These are phyloP conservation scores for Gastrodia elata DNA, from an alignment of 106 monocot species.

Conservation along the genomic window DNA sequence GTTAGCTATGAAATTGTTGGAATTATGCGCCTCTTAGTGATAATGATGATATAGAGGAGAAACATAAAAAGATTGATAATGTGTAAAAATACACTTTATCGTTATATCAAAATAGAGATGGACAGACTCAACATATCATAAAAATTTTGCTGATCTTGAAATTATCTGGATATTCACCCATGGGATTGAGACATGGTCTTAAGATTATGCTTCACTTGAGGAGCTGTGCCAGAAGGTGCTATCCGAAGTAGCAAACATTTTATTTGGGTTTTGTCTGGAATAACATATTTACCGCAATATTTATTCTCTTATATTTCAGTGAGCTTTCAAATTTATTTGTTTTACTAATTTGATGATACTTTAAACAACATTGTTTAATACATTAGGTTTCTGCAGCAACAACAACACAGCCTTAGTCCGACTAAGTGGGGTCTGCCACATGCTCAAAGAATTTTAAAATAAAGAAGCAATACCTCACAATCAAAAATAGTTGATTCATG, in stretches of 20 bases:
- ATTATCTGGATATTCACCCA: not conserved
- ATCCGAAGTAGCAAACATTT: not conserved
- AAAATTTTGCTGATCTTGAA: not conserved
- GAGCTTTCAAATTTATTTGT: not conserved
- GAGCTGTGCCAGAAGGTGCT: not conserved
- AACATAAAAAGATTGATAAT: not conserved
- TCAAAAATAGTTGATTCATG: too few relatives aligned
- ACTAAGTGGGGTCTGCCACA: too few relatives aligned
- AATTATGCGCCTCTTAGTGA: not conserved
- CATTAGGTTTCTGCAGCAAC: too few relatives aligned
- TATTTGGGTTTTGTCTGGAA: not conserved
- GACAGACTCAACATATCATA: not conserved
- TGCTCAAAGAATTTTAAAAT: too few relatives aligned
- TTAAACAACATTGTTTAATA: not conserved
- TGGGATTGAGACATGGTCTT: not conserved
- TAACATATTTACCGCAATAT: not conserved
- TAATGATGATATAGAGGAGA: not conserved
- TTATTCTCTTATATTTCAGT: not conserved
- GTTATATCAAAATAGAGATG: not conserved
- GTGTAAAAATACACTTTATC: not conserved
- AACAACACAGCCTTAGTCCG: too few relatives aligned
- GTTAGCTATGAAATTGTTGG: not conserved
- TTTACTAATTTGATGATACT: not conserved
- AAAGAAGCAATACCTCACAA: too few relatives aligned
- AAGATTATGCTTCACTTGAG: not conserved